A percentile compares a stretch with the other conserved stretches of the same genome.
Evolutionary conservation across 768 basidiomycete genomes (phyloP).

Genomic region (Mycena haematopus): DNA sequence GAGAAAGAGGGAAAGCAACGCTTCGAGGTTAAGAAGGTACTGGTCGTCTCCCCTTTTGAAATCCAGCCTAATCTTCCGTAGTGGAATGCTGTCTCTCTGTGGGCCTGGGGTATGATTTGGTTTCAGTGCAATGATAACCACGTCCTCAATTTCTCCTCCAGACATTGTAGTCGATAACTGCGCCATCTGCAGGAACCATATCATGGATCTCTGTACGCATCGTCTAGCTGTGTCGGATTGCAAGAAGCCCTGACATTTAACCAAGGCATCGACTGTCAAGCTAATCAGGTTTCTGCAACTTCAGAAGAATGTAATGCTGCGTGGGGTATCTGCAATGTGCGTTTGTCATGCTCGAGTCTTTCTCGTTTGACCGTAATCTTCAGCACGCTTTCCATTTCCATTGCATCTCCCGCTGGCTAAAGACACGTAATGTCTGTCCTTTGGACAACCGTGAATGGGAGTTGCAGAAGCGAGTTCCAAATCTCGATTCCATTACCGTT

Average conservation of each 20-base stretch:
- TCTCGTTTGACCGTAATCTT: neutral
- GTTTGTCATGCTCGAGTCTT: constrained; percentile 29
- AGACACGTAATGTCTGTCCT: constrained; percentile 95
- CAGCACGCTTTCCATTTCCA: constrained; percentile 99
- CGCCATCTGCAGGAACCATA: constrained; percentile 99
- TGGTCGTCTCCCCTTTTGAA: constrained; percentile 20
- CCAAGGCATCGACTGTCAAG: constrained; percentile 99
- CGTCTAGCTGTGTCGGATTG: neutral
- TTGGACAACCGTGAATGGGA: constrained; percentile 98
- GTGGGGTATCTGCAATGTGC: constrained; percentile 98
- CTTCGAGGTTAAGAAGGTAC: constrained; percentile 99
- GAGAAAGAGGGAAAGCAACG: constrained; percentile 66
- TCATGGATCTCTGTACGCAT: constrained; percentile 97
- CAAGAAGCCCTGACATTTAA: constrained; percentile 1
- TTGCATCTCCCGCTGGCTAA: constrained; percentile 99
- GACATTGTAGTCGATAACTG: constrained; percentile 99
- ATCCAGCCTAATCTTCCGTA: constrained; percentile 40
- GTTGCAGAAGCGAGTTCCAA: constrained; percentile 82
- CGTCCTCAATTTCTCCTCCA: constrained; percentile 36
- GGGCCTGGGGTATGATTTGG: constrained; percentile 89
- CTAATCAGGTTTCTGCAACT: constrained; percentile 96
- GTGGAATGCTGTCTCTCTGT: constrained; percentile 99
- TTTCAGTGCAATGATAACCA: neutral
- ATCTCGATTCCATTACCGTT: neutral
- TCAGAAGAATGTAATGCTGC: constrained; percentile 98